Base-by-base conservation (phyloP, 371 early-diverging fungal genomes). In the Lichtheimia hyalospora region DNA sequence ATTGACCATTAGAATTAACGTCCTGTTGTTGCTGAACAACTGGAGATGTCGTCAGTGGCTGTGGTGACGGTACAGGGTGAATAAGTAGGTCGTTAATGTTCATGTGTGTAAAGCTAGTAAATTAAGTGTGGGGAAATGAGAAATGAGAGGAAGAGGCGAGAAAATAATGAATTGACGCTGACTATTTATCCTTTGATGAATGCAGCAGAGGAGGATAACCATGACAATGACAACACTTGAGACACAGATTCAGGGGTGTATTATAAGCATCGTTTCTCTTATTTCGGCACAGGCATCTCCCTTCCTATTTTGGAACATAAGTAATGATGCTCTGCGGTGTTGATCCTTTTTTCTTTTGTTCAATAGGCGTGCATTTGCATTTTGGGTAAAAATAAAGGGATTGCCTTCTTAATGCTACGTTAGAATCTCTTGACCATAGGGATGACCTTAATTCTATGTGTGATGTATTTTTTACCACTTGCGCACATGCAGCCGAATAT, bases 31-130 rank as follows among this genome's bases (percentile, higher is more conserved):
- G 50, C 4, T 20, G 21, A 8, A 34, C 34, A 34, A 8, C 23
- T 49, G 24, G 21, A 8, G 50, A 21, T 21, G 27, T 28, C 15
- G 48, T 18, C 18, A 15, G 18, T 57, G 57, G 23, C 16, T 51
- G 51, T 53, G 34, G 10, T 53, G 60, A 10, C 13, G 16, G 20
- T 12, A 58, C n/a, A 41, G 59, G 59, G 6, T 58, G 66, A 16
- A 49, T 52, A 15, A 66, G 48, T 25, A 66, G 54, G 34, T 66
- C 60, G 14, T 16, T 24, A 34, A 66, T 66, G 16, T 66, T 55
- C 66, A 66, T 66, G 46, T 25, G 41, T 46, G n/a, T 46, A 46
- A n/a, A 46, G 16, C 21, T 46, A 21, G n/a, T 5, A n/a, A 46
- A n/a, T n/a, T 21, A 10, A 46, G 1, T 46, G 18, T n/a, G 42